These are phyloP conservation scores for Phytopythium sindhum DNA, from an alignment of 352 stramenopile species.

Conservation along the genomic window DNA sequence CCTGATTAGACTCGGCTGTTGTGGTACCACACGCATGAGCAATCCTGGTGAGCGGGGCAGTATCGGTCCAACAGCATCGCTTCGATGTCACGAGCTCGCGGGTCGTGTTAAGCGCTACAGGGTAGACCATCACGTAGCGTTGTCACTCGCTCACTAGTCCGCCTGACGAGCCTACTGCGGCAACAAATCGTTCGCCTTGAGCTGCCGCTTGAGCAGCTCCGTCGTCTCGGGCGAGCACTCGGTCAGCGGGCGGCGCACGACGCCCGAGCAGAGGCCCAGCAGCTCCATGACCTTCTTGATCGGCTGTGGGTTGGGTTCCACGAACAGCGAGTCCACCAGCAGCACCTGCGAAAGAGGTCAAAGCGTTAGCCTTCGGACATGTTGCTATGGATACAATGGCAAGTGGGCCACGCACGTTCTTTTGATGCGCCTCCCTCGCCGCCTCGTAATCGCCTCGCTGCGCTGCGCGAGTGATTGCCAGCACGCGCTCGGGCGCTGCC, in stretches of 20 bases:
- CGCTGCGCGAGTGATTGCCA: slow-evolving; percentile 66
- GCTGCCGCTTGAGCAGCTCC: slow-evolving; percentile 37
- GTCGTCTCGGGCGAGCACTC: slow-evolving; percentile 41
- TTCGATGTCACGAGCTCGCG: background rate
- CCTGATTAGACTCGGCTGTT: background rate
- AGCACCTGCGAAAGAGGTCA: slow-evolving; percentile 29
- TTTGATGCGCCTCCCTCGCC: slow-evolving; percentile 64
- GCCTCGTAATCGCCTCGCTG: slow-evolving; percentile 67
- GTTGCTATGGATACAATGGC: background rate
- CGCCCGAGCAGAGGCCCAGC: slow-evolving; percentile 52
- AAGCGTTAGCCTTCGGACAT: background rate
- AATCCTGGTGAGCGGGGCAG: background rate
- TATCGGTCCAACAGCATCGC: background rate
- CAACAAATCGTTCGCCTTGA: slow-evolving; percentile 46
- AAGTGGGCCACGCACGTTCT: slow-evolving; percentile 39
- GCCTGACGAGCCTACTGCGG: background rate
- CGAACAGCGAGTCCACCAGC: slow-evolving; percentile 67
- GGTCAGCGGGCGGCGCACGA: slow-evolving; percentile 48
- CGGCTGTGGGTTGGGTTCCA: slow-evolving; percentile 76
- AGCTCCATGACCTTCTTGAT: slow-evolving; percentile 76
- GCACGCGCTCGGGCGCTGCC: slow-evolving; percentile 60
- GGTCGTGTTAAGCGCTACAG: background rate
- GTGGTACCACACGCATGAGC: background rate
- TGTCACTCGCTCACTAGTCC: background rate
- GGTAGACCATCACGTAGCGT: too few relatives aligned